These are phyloP conservation scores for Boletus vermiculosoides DNA, from an alignment of 768 basidiomycete species.

Conservation along the genomic window DNA sequence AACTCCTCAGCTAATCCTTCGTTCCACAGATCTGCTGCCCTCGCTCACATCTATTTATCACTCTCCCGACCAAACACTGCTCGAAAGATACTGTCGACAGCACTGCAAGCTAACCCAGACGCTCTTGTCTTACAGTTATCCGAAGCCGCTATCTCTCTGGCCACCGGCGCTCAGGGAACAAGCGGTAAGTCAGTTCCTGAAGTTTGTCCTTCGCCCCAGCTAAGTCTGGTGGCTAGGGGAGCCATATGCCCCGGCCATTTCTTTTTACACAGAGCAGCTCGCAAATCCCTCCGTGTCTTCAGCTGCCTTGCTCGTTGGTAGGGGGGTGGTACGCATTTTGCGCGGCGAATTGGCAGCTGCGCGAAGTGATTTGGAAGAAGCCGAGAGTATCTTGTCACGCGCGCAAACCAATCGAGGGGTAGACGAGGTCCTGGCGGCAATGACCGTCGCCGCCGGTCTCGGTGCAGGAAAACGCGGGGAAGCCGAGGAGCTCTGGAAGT, in stretches of 20 bases:
- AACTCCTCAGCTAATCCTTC: not conserved
- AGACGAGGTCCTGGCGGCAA: conserved; percentile 64
- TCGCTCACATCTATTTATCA: conserved; percentile 87
- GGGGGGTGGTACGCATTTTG: conserved; percentile 76
- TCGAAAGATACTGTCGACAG: conserved; percentile 78
- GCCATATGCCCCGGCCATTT: conserved; percentile 40
- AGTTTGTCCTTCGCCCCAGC: not conserved
- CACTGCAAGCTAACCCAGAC: conserved; percentile 86
- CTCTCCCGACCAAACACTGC: conserved; percentile 86
- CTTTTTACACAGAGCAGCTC: conserved; percentile 82
- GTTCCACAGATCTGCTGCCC: conserved; percentile 64
- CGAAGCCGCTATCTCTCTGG: conserved; percentile 78
- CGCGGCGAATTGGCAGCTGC: conserved; percentile 72
- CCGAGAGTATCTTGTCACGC: conserved; percentile 45
- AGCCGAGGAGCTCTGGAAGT: conserved; percentile 70
- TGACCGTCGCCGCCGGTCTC: conserved; percentile 62
- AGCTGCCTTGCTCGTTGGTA: conserved; percentile 71
- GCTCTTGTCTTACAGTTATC: conserved; percentile 86
- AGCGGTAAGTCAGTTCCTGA: conserved; percentile 34
- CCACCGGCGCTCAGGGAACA: conserved; percentile 71
- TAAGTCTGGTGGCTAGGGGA: conserved; percentile 20
- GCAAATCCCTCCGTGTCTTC: conserved; percentile 77
- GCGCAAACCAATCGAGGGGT: conserved; percentile 42
- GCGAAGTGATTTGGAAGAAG: conserved; percentile 79
- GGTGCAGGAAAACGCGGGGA: conserved; percentile 56